Conservation (phyloP, 2,329 filamentous ascomycete genomes). For the Cytospora piceae region DNA sequence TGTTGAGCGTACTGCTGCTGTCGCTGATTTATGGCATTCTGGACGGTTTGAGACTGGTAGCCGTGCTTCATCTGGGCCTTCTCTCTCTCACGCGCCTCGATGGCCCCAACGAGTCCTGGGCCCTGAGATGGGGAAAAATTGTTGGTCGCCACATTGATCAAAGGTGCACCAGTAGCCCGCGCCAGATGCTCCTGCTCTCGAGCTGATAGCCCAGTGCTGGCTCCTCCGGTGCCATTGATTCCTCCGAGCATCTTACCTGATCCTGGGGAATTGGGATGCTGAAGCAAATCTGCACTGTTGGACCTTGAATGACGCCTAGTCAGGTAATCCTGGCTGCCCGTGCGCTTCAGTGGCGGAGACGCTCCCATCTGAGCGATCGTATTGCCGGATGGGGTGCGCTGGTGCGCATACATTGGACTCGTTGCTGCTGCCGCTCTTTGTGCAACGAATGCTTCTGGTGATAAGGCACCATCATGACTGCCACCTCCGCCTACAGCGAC, state of each 20-base stretch:
- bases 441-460: slow-evolving; percentile 82
- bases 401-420: slow-evolving; percentile 62
- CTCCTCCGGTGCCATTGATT: slow-evolving; percentile 47
- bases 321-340: slow-evolving; percentile 47
- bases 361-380: slow-evolving; percentile 47
- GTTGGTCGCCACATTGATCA: slow-evolving; percentile 67
- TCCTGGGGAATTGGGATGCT: slow-evolving; percentile 62
- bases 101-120: slow-evolving; percentile 73
- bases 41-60: slow-evolving; percentile 69
- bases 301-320: slow-evolving; percentile 47
- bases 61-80: slow-evolving; percentile 72
- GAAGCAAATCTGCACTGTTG: slow-evolving; percentile 52
- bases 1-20: slow-evolving; percentile 49
- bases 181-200: slow-evolving; percentile 90
- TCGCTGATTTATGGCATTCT: slow-evolving; percentile 72
- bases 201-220: slow-evolving; percentile 70
- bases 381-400: slow-evolving; percentile 60
- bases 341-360: slow-evolving; percentile 48
- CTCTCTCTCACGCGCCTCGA: slow-evolving; percentile 79
- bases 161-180: slow-evolving; percentile 74
- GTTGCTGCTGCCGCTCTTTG: slow-evolving; percentile 67
- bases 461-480: slow-evolving; percentile 58
- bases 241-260: slow-evolving; percentile 53
- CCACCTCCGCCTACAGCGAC: slow-evolving; percentile 55
- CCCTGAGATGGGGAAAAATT: slow-evolving; percentile 56